Evolutionary conservation across 2,329 filamentous ascomycete species (phyloP).

Genomic region (Uncinocarpus reesii): DNA sequence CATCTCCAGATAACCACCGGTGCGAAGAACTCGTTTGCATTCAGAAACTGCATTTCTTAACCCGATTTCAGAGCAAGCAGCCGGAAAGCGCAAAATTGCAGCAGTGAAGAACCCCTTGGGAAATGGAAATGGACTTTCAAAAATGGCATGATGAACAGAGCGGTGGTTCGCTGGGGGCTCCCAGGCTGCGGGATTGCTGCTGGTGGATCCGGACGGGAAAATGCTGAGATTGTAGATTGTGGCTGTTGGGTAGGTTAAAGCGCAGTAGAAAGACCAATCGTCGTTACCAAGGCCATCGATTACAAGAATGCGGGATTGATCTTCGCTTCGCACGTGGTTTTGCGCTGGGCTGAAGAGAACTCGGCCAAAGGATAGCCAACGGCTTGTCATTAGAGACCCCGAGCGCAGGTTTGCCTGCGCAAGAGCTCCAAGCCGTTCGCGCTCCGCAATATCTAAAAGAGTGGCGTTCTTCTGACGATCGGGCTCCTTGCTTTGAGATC

Average conservation of each 20-base stretch:
- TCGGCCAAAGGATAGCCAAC: conserved; percentile 42
- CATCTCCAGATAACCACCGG: conserved; percentile 42
- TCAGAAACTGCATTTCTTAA: conserved; percentile 39
- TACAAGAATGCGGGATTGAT: conserved; percentile 38
- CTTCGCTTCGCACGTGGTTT: conserved; percentile 33
- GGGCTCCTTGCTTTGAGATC: conserved; percentile 19
- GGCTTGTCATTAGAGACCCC: conserved; percentile 42
- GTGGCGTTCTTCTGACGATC: conserved; percentile 27
- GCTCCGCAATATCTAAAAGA: conserved; percentile 33
- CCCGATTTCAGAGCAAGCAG: conserved; percentile 35
- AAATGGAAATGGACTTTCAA: conserved; percentile 38
- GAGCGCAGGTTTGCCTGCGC: conserved; percentile 40
- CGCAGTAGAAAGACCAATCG: conserved; percentile 45
- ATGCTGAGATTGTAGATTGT: conserved; percentile 37
- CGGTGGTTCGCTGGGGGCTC: conserved; percentile 36
- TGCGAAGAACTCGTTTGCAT: conserved; percentile 40
- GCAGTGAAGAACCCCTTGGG: conserved; percentile 39
- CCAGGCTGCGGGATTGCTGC: conserved; percentile 34
- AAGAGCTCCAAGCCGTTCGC: conserved; percentile 32
- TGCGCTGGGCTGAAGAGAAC: conserved; percentile 43
- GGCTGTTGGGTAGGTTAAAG: conserved; percentile 39
- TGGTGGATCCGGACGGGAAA: conserved; percentile 26
- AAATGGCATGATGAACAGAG: conserved; percentile 33
- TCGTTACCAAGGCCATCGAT: conserved; percentile 44
- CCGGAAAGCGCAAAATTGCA: conserved; percentile 39